Base-by-base conservation (phyloP, 192 early-diverging fungal species). In the Physocladia obscura region DNA sequence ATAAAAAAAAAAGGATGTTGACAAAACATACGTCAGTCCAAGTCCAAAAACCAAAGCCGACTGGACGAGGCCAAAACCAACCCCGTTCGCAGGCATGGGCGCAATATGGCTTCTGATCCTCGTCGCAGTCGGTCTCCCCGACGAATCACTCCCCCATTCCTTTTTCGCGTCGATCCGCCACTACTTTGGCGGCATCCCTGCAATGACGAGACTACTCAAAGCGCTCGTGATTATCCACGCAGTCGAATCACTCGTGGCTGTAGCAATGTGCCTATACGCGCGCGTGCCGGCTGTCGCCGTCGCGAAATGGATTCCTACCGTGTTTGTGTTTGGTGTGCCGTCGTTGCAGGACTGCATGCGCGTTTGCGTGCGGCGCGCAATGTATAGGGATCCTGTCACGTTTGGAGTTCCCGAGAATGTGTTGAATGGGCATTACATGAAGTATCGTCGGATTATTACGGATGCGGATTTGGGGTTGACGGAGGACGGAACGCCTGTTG, bases 351-450 rank as follows among this genome's bases (percentile, higher is more conserved):
- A 67, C 29, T 73, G 71, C 40, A 36, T 73, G 62, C 64, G 63
- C 54, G 71, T 73, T 21, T n/a, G 29, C 8, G 51, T 73, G 17
- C 61, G 71, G 21, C 30, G 49, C 29, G 58, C 59, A 2, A 54
- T 73, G 62, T 31, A 44, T n/a, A 4, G 54, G 15, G 62, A 73
- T 44, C 71, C 71, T 1, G 63, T 65, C 31, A 65, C 62, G 27
- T 73, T 73, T 73, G 71, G 71, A 13, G 54, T 73, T n/a, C 71
- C 71, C 8, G 48, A 64, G 49, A 57, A 57, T 49, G 71, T 73
- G 49, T 29, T 73, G 37, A 68, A 68, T 39, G 65, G 65, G 2
- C 51, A 68, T 40, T 68, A 68, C 65, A 68, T 68, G 65, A 68
- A 68, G 65, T 68, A 68, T 38, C 50, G 65, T 0, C 50, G 65